Evolutionary conservation across 371 early-diverging fungal genomes (phyloP), one percentile per base, ranked within the genome.

Genomic region (Lichtheimia hyalospora): DNA sequence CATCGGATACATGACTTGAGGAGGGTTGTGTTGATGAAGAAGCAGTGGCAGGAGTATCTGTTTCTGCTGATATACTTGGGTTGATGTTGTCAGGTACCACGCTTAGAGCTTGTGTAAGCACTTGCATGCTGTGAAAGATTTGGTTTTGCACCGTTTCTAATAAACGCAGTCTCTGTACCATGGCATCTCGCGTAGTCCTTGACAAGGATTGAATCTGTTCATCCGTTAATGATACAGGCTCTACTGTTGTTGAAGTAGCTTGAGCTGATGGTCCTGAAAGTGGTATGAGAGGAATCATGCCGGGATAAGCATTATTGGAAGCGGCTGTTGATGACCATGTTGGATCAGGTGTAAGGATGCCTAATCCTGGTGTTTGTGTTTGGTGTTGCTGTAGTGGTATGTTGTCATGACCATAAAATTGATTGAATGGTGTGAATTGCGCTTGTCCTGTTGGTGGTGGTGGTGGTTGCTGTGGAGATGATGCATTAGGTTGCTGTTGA

Each of bases 121-220:
- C 68, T 25, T 83, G 80, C 54, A 85, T 83, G 1, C 84, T 64
- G 4, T 84, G 83, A 16, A 82, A 78, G 48, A 89, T 79, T 66
- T 92, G 90, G 1, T 60, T 54, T 60, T 92, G 88, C 1, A 88
- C 77, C 0, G 76, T 68, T 46, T 85, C 81, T 39, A 90, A 51
- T 3, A 87, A 71, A 1, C 69, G 70, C 10, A 92, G 63, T 3
- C 89, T 81, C 41, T 82, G 78, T 24, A 81, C 75, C 25, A 89
- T 77, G 0, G 83, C 84, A 15, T 84, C 83, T 28, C 88, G 64
- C 8, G 89, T 79, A 3, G 67, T 62, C 0, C 76, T 81, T 13
- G 89, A 84, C 61, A 92, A 60, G 2, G 56, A 57, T 8, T 51
- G 64, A 16, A 90, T 63, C 52, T 92, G 82, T 1, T 75, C 83